These are phyloP conservation scores for Colletotrichum shisoi DNA, from an alignment of 2,329 filamentous ascomycete genomes.

Conservation along the genomic window DNA sequence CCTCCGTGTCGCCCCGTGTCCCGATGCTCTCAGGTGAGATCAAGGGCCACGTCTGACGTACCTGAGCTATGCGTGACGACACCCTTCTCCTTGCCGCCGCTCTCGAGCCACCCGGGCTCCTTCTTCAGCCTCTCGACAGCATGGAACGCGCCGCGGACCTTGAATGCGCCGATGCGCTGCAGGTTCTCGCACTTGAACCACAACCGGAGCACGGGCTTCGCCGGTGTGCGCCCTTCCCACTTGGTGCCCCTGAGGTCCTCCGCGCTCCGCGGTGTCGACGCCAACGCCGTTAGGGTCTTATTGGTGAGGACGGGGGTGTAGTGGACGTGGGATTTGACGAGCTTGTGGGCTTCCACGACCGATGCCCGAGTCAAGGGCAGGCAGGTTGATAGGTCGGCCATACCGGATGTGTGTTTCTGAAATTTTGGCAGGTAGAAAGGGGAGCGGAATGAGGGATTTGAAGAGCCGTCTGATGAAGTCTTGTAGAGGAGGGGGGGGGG, in stretches of 20 bases:
- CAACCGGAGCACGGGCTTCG: constrained; percentile 72
- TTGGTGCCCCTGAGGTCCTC: constrained; percentile 63
- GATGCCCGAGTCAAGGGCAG: constrained; percentile 76
- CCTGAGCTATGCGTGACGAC: constrained; percentile 92
- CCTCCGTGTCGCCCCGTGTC: background rate
- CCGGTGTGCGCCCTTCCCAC: constrained; percentile 64
- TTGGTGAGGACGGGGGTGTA: constrained; percentile 84
- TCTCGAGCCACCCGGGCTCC: constrained; percentile 68
- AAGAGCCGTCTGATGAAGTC: background rate
- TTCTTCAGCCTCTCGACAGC: constrained; percentile 74
- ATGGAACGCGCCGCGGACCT: constrained; percentile 89
- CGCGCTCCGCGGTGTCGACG: constrained; percentile 71
- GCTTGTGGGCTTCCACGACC: constrained; percentile 73
- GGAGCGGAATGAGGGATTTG: background rate
- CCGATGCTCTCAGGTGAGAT: no score
- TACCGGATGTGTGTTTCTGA: constrained; percentile 42
- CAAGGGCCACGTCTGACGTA: constrained; percentile 49
- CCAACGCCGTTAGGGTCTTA: constrained; percentile 74
- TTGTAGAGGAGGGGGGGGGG: no score
- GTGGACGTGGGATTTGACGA: constrained; percentile 81
- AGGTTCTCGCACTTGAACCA: constrained; percentile 98
- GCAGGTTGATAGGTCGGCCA: constrained; percentile 63
- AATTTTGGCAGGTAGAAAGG: background rate
- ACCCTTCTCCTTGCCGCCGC: constrained; percentile 67
- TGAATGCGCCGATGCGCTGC: constrained; percentile 91